Base-by-base conservation (phyloP, 768 basidiomycete species). In the Hypsizygus marmoreus region DNA sequence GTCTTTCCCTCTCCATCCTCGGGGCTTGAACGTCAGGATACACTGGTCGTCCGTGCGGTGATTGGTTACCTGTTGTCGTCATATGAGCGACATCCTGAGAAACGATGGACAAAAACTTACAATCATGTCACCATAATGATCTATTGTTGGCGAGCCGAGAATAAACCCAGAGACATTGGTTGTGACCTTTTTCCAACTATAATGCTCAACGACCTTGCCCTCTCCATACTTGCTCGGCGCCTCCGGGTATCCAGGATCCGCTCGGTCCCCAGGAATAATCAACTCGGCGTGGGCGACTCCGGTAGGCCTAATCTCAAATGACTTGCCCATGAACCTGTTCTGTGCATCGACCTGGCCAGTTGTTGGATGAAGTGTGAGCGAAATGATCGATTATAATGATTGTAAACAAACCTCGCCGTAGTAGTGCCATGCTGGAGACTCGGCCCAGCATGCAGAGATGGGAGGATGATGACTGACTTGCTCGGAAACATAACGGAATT, bases 381-480 rank as follows among this genome's bases (percentile, higher is more conserved):
- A 22, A n/a, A 46, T 40, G 4, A 22, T 20, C 23, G n/a, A 38
- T 29, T 16, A 10, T 40, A 19, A 29, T 11, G 33, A n/a, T n/a
- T n/a, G n/a, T 8, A 12, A 22, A 53, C 66, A 10, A 55, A 84
- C 87, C 73, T 92, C 90, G 57, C 94, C 93, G 51, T 79, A 97
- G 64, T 97, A 98, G 47, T 83, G 80, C 93, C 93, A 98, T 30
- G 70, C 67, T 0, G 91, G 90, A 0, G 89, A 84, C 65, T 98
- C 94, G 1, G 88, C 89, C 83, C 90, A 95, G 64, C 95, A 97
- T 6, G 95, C 94, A 4, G 91, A 93, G 39, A 97, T 93, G 0
- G 95, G 95, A 4, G 95, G 95, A 65, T 97, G 95, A 65, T 97
- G 95, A 59, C 88, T 93, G 50, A 98, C 95, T 76, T 98, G 95